Evolutionary conservation across 257 asterid species (phyloP).

Genomic region (Salvia miltiorrhiza): DNA sequence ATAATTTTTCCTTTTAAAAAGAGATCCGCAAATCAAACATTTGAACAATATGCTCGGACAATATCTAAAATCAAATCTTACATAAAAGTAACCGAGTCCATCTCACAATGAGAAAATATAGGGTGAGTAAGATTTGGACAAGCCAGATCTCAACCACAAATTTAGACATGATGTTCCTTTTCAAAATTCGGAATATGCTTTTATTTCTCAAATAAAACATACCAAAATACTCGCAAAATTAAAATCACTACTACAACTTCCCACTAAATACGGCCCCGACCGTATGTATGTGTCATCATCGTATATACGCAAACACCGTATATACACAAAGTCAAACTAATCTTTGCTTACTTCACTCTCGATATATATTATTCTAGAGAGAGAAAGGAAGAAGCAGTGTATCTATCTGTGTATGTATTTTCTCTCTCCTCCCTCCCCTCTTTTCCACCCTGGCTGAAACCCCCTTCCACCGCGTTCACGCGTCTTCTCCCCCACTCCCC

Average conservation of each 20-base stretch:
- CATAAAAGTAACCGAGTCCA: not conserved
- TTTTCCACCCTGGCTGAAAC: conserved; percentile 27
- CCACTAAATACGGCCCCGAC: not conserved
- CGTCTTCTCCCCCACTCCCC: conserved; percentile 32
- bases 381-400: not conserved
- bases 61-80: not conserved
- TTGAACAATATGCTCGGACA: too few relatives aligned
- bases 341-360: not conserved
- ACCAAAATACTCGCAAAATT: not conserved
- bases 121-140: not conserved
- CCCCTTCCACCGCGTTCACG: conserved; percentile 53
- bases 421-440: not conserved
- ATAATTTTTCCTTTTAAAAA: too few relatives aligned
- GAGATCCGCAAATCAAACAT: too few relatives aligned
- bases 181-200: not conserved
- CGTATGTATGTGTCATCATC: not conserved
- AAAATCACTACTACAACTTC: not conserved
- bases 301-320: conserved; percentile 8
- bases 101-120: not conserved
- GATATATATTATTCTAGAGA: not conserved
- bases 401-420: too few relatives aligned
- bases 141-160: not conserved
- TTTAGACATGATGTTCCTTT: not conserved
- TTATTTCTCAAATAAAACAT: not conserved
- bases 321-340: conserved; percentile 13